Evolutionary conservation across 2,329 filamentous ascomycete genomes (phyloP).

Genomic region (Knoxdaviesia proteae): DNA sequence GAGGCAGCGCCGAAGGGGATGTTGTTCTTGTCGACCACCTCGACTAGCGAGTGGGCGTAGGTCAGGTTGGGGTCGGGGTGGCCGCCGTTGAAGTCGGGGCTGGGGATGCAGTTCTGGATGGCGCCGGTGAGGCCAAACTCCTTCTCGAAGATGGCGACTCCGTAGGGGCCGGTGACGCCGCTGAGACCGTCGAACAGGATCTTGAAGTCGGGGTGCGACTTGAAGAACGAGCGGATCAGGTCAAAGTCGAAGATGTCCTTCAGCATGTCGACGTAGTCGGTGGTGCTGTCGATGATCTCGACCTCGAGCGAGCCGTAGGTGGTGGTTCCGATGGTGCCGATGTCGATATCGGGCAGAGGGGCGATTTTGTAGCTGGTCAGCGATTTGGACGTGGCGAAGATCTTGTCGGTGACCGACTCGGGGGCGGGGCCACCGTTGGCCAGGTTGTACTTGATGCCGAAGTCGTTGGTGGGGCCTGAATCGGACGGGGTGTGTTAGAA

Average conservation of each 20-base stretch:
- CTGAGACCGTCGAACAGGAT: conserved; percentile 87
- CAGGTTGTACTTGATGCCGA: conserved; percentile 99
- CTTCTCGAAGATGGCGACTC: conserved; percentile 81
- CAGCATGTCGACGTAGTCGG: conserved; percentile 85
- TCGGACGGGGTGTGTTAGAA: not conserved
- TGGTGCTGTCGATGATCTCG: conserved; percentile 81
- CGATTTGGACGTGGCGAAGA: conserved; percentile 77
- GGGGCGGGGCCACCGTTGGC: conserved; percentile 89
- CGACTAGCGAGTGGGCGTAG: conserved; percentile 86
- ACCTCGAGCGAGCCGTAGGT: conserved; percentile 77
- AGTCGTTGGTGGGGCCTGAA: conserved; percentile 75
- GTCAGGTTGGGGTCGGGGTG: conserved; percentile 97
- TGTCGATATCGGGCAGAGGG: conserved; percentile 70
- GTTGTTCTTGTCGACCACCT: conserved; percentile 73
- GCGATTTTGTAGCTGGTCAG: conserved; percentile 84
- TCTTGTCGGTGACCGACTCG: conserved; percentile 94
- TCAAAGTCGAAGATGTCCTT: conserved; percentile 98
- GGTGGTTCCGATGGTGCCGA: conserved; percentile 60
- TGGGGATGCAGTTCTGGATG: conserved; percentile 81
- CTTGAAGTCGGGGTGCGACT: conserved; percentile 76
- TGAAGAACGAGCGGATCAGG: conserved; percentile 86
- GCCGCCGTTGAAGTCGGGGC: conserved; percentile 87
- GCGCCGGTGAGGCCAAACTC: conserved; percentile 64
- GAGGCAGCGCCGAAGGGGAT: conserved; percentile 94
- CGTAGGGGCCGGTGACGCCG: conserved; percentile 91